Base-by-base conservation (phyloP, 345 rosid genomes). In the Moricandia moricandioides region DNA sequence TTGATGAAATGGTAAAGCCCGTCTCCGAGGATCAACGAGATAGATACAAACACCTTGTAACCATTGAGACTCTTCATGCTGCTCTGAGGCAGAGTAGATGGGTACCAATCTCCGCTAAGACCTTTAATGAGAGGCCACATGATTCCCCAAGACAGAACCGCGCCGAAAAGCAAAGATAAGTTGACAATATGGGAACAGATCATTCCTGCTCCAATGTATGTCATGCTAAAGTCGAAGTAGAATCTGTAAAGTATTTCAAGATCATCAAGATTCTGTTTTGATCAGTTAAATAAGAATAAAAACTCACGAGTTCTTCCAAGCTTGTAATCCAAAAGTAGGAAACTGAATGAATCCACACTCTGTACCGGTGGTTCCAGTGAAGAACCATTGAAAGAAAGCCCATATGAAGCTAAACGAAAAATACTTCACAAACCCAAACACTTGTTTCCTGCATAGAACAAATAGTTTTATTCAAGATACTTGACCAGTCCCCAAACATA, bases 321-420 rank as follows among this genome's bases (percentile, higher is more conserved):
- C 95, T 78, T 68, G 18, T 73, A 90, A 84, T 21, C 98, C 98
- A 11, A 90, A 89, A 8, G 95, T 86, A 8, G 95, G 98, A 72
- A 90, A 89, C 63, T 86, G 91, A 34, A 54, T 69, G 65, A 92
- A 92, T 26, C 96, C 97, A 47, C 97, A 92, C 0, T 10, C 17
- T 49, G 49, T 9, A 7, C 76, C 82, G 45, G 86, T n/a, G 34
- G 9, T 2, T 57, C 64, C 92, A 11, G 91, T 37, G 70, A 74
- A 90, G 81, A 92, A 90, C 97, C 97, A 92, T 66, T 92, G 96
- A 66, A 92, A 90, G 84, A 87, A 88, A 8, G 91, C 91, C 97
- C 94, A 90, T 17, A 88, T 1, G 80, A 92, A 90, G 76, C 96
- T 88, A n/a, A 86, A 8, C 0, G 96, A 90, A 76, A 90, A 89